phyloP scores from a whole-genome alignment of 495 filamentous ascomycete genomes.

The Xeromyces bisporus region DNA sequence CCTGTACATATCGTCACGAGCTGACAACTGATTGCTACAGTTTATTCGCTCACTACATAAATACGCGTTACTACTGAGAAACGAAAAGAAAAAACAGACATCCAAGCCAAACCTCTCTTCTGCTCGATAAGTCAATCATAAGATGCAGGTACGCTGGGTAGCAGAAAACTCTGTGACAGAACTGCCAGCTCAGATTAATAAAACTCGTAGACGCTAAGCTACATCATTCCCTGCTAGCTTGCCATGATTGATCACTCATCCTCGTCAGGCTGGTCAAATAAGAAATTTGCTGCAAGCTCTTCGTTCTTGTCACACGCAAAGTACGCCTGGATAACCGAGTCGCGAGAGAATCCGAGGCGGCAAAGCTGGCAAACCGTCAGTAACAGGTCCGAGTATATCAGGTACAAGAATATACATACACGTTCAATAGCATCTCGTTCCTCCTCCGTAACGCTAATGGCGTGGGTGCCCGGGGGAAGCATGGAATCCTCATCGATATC shows the following conservation, averaged over 20 bases:
- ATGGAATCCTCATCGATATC: constrained; percentile 54
- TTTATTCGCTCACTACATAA: constrained; percentile 1
- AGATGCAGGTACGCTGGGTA: not conserved
- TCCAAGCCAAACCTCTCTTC: no score
- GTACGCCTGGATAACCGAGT: constrained; percentile 93
- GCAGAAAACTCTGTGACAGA: not conserved
- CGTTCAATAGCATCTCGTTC: constrained; percentile 94
- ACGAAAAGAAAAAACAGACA: no score
- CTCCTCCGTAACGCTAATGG: constrained; percentile 84
- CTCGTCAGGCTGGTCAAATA: constrained; percentile 93
- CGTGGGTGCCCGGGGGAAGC: constrained; percentile 73
- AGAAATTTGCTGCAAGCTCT: constrained; percentile 90
- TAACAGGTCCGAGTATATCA: not conserved
- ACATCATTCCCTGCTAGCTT: not conserved
- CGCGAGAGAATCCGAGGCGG: constrained; percentile 78
- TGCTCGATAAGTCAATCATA: no score
- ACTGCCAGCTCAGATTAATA: not conserved
- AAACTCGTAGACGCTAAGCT: not conserved
- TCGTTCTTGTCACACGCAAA: constrained; percentile 99
- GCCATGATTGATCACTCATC: constrained; percentile 41
- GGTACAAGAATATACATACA: constrained; percentile 34
- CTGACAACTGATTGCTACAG: no score
- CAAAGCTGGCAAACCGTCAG: constrained; percentile 51
- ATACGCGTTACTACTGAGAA: not conserved
- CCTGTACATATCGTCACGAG: no score